Conservation (phyloP, 352 stramenopile genomes). For the Saprolegnia diclina region DNA sequence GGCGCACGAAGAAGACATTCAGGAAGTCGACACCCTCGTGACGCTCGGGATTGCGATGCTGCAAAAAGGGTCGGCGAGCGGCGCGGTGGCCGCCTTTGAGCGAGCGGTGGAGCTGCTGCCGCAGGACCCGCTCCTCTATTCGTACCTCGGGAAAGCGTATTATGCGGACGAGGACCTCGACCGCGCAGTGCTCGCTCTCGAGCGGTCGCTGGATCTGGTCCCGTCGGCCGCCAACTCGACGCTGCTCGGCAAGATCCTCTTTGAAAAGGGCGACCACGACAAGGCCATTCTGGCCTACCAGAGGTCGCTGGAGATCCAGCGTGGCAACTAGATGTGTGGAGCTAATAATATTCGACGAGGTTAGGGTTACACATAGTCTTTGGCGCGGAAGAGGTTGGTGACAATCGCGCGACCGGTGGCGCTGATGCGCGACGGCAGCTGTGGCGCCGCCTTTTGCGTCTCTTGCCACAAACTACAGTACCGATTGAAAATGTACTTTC, state of each 20-base stretch:
- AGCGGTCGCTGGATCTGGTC: constrained; percentile 61
- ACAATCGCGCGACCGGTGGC: not conserved
- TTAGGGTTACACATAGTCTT: not conserved
- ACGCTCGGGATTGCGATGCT: constrained; percentile 77
- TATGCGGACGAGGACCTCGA: constrained; percentile 83
- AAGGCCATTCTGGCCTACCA: constrained; percentile 82
- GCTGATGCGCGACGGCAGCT: not conserved
- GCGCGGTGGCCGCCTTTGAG: constrained; percentile 72
- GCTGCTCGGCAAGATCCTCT: constrained; percentile 79
- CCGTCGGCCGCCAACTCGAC: constrained; percentile 79
- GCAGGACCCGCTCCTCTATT: constrained; percentile 61
- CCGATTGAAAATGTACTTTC: not conserved
- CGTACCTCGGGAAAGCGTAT: constrained; percentile 72
- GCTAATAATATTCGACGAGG: not conserved
- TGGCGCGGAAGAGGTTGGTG: not conserved
- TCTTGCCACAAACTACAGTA: no score
- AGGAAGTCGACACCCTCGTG: constrained; percentile 77
- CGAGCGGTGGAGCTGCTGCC: constrained; percentile 79
- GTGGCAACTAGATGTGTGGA: not conserved
- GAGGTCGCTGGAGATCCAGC: constrained; percentile 68
- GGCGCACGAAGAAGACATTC: constrained; percentile 6
- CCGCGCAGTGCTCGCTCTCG: constrained; percentile 56
- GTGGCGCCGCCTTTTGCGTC: no score
- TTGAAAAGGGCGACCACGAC: constrained; percentile 83
- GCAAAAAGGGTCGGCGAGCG: constrained; percentile 69